A percentile compares a stretch with the other conserved stretches of the same genome.
phyloP scores from a whole-genome alignment of 2,329 filamentous ascomycete genomes.

The Juglanconis oblonga region DNA sequence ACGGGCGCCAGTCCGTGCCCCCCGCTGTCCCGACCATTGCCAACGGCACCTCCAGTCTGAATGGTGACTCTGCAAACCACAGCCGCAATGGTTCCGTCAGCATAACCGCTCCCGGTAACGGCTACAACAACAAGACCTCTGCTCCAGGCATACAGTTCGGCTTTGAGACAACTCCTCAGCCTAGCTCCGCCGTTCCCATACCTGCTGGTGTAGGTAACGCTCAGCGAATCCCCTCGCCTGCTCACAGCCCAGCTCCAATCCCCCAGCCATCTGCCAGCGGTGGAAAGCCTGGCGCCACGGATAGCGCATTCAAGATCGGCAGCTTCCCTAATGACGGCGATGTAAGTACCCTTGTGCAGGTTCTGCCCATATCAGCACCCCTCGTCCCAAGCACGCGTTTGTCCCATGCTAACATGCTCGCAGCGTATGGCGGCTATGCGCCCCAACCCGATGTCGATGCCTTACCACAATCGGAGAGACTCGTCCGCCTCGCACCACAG shows the following conservation, averaged over 20 bases:
- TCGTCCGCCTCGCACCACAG: conserved; percentile 81
- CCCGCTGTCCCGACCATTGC: conserved; percentile 61
- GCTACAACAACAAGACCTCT: conserved; percentile 59
- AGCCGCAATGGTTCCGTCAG: conserved; percentile 85
- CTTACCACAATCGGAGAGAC: conserved; percentile 73
- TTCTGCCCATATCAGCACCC: background rate
- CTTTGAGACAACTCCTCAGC: conserved; percentile 69
- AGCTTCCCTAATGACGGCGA: conserved; percentile 78
- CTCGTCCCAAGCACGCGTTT: conserved; percentile 12
- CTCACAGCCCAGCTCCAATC: conserved; percentile 88
- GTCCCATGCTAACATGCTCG: conserved; percentile 20
- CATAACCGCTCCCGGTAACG: conserved; percentile 78
- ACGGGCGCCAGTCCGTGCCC: conserved; percentile 68
- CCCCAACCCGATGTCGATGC: conserved; percentile 45
- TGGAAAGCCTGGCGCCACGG: conserved; percentile 65
- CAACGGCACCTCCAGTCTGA: conserved; percentile 61
- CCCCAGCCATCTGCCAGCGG: conserved; percentile 82
- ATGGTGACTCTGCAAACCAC: conserved; percentile 72
- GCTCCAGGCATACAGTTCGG: conserved; percentile 71
- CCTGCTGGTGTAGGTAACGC: conserved; percentile 54
- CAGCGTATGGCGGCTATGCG: conserved; percentile 67
- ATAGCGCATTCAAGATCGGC: conserved; percentile 67
- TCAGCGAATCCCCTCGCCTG: conserved; percentile 77
- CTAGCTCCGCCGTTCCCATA: conserved; percentile 52
- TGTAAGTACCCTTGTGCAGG: conserved; percentile 52